Conservation (phyloP, 1,284 basidiomycete genomes). For the Laetiporus sulphureus region DNA sequence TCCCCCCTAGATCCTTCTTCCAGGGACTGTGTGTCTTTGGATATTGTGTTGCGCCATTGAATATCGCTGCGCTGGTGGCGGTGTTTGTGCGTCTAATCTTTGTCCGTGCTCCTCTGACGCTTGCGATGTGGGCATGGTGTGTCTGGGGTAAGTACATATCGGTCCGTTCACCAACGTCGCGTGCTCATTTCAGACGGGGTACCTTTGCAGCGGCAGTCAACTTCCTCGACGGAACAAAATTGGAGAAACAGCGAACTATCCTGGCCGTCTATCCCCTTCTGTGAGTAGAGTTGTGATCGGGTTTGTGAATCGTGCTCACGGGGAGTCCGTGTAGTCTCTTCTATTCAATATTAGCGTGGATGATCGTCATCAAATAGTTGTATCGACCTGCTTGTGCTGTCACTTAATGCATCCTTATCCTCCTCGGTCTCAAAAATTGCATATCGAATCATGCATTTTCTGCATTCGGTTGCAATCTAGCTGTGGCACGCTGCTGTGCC, state of each 20-base stretch:
- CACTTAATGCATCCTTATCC: too few species aligned
- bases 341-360: constrained; percentile 87
- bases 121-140: constrained; percentile 88
- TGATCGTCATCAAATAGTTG: constrained; percentile 78
- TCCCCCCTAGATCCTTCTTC: constrained; percentile 76
- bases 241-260: constrained; percentile 81
- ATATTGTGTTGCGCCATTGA: constrained; percentile 87
- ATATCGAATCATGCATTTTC: too few species aligned
- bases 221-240: constrained; percentile 89
- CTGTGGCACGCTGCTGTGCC: too few species aligned
- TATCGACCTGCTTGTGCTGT: too few species aligned
- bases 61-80: constrained; percentile 82
- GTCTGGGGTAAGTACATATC: constrained; percentile 73
- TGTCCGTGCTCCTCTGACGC: constrained; percentile 77
- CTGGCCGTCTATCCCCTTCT: constrained; percentile 91
- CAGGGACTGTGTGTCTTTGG: constrained; percentile 90
- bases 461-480: too few species aligned
- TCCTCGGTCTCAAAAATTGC: too few species aligned
- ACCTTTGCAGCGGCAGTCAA: constrained; percentile 75
- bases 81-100: constrained; percentile 84
- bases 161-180: not conserved
- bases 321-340: constrained; percentile 50
- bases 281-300: constrained; percentile 36
- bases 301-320: not conserved
- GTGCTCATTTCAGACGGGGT: too few species aligned